A percentile compares a stretch with the other conserved stretches of the same genome.
Evolutionary conservation across 495 filamentous ascomycete species (phyloP).

Genomic region (Alectoria sarmentosa): DNA sequence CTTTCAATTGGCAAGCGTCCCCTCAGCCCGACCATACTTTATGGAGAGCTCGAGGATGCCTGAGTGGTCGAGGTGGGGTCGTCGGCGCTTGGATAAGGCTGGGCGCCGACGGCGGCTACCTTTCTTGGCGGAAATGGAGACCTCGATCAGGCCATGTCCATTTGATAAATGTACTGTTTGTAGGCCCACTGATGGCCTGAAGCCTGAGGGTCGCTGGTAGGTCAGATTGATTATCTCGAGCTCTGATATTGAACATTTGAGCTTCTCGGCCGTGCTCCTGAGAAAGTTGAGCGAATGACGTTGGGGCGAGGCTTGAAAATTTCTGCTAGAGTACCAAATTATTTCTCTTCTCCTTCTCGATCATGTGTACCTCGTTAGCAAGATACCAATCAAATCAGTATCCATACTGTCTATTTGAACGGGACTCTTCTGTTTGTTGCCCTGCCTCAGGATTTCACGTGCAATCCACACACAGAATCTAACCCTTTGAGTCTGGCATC

Average conservation of each 20-base stretch:
- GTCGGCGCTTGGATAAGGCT: slow-evolving; percentile 17
- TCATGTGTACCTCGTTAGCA: neutral
- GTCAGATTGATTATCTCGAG: neutral
- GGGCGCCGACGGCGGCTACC: slow-evolving; percentile 5
- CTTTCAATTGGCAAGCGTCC: slow-evolving; percentile 6
- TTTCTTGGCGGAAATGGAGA: neutral
- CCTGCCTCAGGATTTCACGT: neutral
- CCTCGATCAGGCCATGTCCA: neutral
- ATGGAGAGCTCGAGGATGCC: neutral
- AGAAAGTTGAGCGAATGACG: too few species aligned
- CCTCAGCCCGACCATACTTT: too few species aligned
- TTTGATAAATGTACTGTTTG: neutral
- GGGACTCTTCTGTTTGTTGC: neutral
- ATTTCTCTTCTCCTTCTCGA: neutral
- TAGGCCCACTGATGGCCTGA: neutral
- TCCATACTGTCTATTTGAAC: neutral
- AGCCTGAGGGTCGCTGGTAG: neutral
- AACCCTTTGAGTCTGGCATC: neutral
- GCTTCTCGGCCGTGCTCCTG: neutral
- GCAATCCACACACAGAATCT: neutral
- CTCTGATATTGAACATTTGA: neutral
- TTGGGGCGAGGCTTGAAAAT: neutral
- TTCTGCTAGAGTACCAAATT: neutral
- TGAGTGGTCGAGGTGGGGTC: slow-evolving; percentile 10
- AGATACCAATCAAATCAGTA: neutral